These are phyloP conservation scores for Chamaecrista fasciculata DNA, from an alignment of 306 rosid genomes.

Conservation along the genomic window DNA sequence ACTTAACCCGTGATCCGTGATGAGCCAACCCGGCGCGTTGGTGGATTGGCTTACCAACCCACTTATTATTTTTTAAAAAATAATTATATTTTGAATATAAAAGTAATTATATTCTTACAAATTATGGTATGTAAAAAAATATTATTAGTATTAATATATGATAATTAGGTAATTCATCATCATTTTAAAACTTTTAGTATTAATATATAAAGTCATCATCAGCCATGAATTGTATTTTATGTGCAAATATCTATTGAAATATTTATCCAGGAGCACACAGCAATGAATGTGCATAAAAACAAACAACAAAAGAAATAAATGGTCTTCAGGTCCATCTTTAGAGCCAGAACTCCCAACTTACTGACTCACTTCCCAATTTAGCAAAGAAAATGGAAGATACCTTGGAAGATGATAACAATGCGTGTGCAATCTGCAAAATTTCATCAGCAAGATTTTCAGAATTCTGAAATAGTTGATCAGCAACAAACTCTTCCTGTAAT, in stretches of 20 bases:
- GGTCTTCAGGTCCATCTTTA: neutral
- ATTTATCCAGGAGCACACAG: constrained; percentile 1
- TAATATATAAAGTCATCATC: neutral
- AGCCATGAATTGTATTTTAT: neutral
- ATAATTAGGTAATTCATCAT: no score
- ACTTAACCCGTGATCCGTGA: no score
- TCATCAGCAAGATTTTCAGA: constrained; percentile 71
- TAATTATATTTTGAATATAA: no score
- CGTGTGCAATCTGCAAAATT: constrained; percentile 51
- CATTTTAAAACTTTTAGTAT: no score
- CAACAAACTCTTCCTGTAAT: constrained; percentile 90
- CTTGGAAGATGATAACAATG: constrained; percentile 75
- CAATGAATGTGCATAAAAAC: neutral
- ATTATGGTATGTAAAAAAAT: no score
- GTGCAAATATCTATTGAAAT: constrained; percentile 13
- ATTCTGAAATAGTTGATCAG: constrained; percentile 89
- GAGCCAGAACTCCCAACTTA: neutral
- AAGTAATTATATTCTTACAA: no score
- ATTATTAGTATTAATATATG: no score
- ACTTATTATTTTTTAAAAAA: no score
- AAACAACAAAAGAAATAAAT: constrained; percentile 16
- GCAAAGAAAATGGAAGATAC: constrained; percentile 34
- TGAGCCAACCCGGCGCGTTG: no score
- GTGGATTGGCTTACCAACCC: no score
- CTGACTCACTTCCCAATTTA: neutral